A percentile compares a stretch with the other conserved stretches of the same genome.
phyloP scores from a whole-genome alignment of 164 flowering plant genomes.

The Sedum album region DNA sequence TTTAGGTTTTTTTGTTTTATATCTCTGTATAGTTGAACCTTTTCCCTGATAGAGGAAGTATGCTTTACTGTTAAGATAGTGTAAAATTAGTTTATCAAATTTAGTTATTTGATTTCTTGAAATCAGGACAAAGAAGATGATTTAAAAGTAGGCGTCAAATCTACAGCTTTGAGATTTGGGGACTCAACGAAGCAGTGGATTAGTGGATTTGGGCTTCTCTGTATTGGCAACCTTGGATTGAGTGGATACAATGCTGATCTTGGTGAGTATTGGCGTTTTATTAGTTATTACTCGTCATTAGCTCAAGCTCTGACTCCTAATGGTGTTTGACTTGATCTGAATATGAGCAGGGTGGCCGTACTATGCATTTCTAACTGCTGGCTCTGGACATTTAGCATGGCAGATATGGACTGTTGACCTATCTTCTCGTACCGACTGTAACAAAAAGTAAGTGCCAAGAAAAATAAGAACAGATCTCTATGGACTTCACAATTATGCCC shows the following conservation, averaged over 20 bases:
- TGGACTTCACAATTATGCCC: not conserved
- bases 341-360: conserved; percentile 72
- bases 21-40: too few relatives aligned
- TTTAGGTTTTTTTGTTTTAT: not conserved
- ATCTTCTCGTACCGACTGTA: conserved; percentile 78
- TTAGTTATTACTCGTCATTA: not conserved
- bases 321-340: not conserved
- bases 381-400: conserved; percentile 85
- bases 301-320: not conserved
- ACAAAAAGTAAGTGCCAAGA: conserved; percentile 48
- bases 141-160: conserved; percentile 89
- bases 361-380: conserved; percentile 59
- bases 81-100: too few relatives aligned
- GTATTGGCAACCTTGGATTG: conserved; percentile 62
- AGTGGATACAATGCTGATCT: conserved; percentile 77
- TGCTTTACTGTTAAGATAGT: too few relatives aligned
- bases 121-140: conserved; percentile 96
- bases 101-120: not conserved
- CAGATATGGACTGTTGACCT: conserved; percentile 79
- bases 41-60: too few relatives aligned
- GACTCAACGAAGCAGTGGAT: conserved; percentile 74
- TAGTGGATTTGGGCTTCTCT: conserved; percentile 64
- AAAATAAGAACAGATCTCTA: not conserved
- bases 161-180: conserved; percentile 93
- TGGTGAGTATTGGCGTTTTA: conserved; percentile 30